A percentile compares a stretch with the other conserved stretches of the same genome.
Evolutionary conservation across 345 rosid genomes (phyloP).

Genomic region (Linum usitatissimum): DNA sequence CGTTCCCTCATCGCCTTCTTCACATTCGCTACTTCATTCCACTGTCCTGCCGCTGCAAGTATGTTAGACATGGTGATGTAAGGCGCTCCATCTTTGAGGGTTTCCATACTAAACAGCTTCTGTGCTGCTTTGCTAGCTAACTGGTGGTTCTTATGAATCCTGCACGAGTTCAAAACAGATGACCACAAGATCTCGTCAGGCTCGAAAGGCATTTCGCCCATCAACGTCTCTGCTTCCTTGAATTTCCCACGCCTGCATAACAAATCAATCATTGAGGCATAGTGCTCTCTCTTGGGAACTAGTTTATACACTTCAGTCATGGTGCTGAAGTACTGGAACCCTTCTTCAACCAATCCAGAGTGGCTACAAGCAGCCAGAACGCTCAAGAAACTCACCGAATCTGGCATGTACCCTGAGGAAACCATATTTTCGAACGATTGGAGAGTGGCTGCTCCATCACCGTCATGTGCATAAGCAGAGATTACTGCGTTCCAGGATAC

Average conservation of each 20-base stretch:
- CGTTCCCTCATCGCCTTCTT: slow-evolving; percentile 77
- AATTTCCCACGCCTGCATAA: slow-evolving; percentile 59
- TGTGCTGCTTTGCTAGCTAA: slow-evolving; percentile 62
- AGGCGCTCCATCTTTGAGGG: slow-evolving; percentile 70
- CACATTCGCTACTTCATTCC: slow-evolving; percentile 57
- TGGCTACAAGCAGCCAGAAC: slow-evolving; percentile 80
- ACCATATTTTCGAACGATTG: slow-evolving; percentile 49
- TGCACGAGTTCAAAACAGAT: slow-evolving; percentile 69
- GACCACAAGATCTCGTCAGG: slow-evolving; percentile 87
- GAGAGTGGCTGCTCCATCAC: slow-evolving; percentile 56
- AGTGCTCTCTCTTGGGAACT: slow-evolving; percentile 59
- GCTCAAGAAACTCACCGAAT: slow-evolving; percentile 59
- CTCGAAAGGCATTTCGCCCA: slow-evolving; percentile 58
- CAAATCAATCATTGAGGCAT: slow-evolving; percentile 54
- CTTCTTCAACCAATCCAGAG: slow-evolving; percentile 69
- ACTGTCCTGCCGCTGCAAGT: slow-evolving; percentile 55
- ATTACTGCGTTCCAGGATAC: slow-evolving; percentile 85
- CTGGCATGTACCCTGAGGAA: slow-evolving; percentile 51
- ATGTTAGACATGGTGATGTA: slow-evolving; percentile 81
- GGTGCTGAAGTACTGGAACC: slow-evolving; percentile 39
- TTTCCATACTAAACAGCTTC: slow-evolving; percentile 52
- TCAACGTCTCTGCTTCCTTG: slow-evolving; percentile 54
- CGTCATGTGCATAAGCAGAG: slow-evolving; percentile 68
- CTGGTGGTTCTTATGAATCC: slow-evolving; percentile 68
- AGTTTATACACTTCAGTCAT: slow-evolving; percentile 45